phyloP scores from a whole-genome alignment of 2,329 filamentous ascomycete species.

The Fusarium pseudonygamai region DNA sequence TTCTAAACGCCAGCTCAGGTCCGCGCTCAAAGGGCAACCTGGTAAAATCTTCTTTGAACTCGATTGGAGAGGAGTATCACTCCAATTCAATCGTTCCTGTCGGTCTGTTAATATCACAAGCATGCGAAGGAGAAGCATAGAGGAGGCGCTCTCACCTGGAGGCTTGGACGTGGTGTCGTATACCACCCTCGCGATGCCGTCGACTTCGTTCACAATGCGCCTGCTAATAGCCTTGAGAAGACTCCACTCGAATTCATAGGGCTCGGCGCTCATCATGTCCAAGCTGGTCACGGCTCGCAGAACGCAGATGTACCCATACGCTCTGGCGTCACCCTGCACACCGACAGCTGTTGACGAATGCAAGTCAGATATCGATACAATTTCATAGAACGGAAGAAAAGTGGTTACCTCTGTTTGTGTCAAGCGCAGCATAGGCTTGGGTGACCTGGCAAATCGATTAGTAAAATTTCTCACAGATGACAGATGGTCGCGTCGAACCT shows the following conservation, averaged over 20 bases:
- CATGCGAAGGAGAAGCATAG: not conserved
- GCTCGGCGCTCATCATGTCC: conserved; percentile 75
- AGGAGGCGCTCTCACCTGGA: not conserved
- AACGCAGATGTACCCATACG: conserved; percentile 27
- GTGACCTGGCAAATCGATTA: conserved; percentile 27
- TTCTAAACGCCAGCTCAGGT: conserved; percentile 2
- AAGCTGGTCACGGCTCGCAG: conserved; percentile 53
- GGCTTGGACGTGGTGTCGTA: conserved; percentile 12
- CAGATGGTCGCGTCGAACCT: conserved; percentile 30
- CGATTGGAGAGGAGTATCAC: not conserved
- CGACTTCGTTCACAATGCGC: conserved; percentile 16
- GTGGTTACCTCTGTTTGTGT: conserved; percentile 31
- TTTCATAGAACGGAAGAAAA: not conserved
- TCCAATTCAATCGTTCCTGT: not conserved
- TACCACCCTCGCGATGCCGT: conserved; percentile 9
- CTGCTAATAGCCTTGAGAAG: conserved; percentile 15
- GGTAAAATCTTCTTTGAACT: not conserved
- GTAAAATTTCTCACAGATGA: not conserved
- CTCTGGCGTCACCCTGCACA: conserved; percentile 28
- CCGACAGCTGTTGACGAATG: conserved; percentile 48
- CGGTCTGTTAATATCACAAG: not conserved
- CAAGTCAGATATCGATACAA: conserved; percentile 12
- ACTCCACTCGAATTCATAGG: conserved; percentile 12
- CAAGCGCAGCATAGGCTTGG: conserved; percentile 43
- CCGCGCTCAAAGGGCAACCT: not conserved